Evolutionary conservation across 805 yeast species (phyloP), one percentile per base, ranked within the genome.

Genomic region (Metschnikowia continentalis): DNA sequence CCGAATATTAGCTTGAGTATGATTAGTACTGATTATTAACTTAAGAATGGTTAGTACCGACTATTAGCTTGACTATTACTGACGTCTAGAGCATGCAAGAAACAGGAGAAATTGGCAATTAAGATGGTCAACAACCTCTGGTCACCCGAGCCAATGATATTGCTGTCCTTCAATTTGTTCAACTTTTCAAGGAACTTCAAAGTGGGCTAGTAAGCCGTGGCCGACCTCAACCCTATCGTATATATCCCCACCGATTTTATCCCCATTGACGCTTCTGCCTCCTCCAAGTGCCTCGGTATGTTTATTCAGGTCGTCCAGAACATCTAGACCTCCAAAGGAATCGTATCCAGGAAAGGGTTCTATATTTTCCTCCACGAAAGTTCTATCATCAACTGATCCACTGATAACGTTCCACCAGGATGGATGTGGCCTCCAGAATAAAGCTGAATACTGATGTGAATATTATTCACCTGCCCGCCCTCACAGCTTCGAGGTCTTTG

Each of bases 321-420:
- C 70, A 50, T 70, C 70, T 48, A 74, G 61, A 2, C 83, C 84
- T 26, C 95, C 94, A 55, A 74, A 77, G 45, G 73, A 75, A 53
- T 74, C 72, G 56, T 81, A 84, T 8, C 74, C 74, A 35, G 75
- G 22, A 42, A 62, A 70, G 5, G 90, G 86, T 17, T 72, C 75
- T 14, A 72, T 79, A 36, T 79, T 78, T 45, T 94, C 79, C 71
- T 94, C 99, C 35, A 68, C 81, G 35, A 91, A 88, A 1, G 97
- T 88, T 63, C 99, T 78, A 66, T 94, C 98, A 67, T 94, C 99
- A 3, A 94, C 98, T 2, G 95, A 81, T 5, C 87, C 91, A 19
- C 92, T 81, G 47, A 94, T 90, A 3, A 94, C 97, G 65, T 90
- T 94, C 99, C 99, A 94, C 62, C 99, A 78, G 22, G 11, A 26